Conservation (phyloP, 768 basidiomycete genomes). For the Mrakia frigida region DNA sequence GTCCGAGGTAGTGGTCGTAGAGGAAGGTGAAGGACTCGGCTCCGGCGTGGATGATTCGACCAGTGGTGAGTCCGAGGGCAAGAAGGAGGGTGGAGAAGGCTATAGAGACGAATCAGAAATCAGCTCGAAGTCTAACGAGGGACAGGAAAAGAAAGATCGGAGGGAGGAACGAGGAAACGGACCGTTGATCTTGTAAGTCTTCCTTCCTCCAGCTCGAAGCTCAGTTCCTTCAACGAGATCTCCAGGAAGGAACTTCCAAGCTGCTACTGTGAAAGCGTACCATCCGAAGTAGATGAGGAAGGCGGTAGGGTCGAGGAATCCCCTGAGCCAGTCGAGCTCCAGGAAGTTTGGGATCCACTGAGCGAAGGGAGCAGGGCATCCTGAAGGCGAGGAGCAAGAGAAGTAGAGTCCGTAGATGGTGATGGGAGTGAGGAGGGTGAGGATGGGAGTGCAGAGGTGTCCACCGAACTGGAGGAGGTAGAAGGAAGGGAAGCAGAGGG, state of each 20-base stretch:
- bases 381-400: conserved; percentile 41
- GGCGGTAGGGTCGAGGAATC: conserved; percentile 79
- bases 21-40: conserved; percentile 77
- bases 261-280: conserved; percentile 79
- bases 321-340: conserved; percentile 45
- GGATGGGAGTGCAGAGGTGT: conserved; percentile 36
- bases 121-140: not conserved
- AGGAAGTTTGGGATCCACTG: not conserved
- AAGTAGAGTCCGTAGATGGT: conserved; percentile 42
- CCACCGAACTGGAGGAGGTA: conserved; percentile 39
- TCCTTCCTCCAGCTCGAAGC: not conserved
- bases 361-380: conserved; percentile 39
- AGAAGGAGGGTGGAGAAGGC: conserved; percentile 84
- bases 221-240: conserved; percentile 60
- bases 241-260: conserved; percentile 74
- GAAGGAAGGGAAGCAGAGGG: not conserved
- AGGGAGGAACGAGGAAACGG: not conserved
- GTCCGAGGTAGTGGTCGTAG: conserved; percentile 86
- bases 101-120: conserved; percentile 40
- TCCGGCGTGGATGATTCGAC: conserved; percentile 67
- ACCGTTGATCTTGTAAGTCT: conserved; percentile 30
- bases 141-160: not conserved
- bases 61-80: conserved; percentile 65
- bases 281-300: conserved; percentile 71
- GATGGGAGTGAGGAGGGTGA: conserved; percentile 39